Base-by-base conservation (phyloP, 202 grass and related monocot species). In the Zizania palustris region DNA sequence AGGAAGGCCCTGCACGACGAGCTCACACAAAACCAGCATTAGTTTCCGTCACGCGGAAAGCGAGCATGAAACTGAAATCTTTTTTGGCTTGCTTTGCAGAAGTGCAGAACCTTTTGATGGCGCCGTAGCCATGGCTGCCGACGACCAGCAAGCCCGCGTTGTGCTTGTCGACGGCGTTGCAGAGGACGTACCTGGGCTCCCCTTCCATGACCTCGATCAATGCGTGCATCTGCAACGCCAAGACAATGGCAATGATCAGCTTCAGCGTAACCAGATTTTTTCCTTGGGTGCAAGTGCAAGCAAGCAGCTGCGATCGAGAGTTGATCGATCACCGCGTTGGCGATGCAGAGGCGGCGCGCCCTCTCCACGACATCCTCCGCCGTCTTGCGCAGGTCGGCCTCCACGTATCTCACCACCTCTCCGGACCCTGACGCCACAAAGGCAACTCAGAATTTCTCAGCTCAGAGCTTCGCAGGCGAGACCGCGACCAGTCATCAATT, bases 41-140 rank as follows among this genome's bases (percentile, higher is more conserved):
- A 8, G 43, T 1, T 72, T 42, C 22, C 10, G 9, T 28, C 28
- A 28, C 28, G 28, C 12, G 18, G 4, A 41, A 0, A 10, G 5
- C 7, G 15, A 41, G 11, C 16, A 18, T 3, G 12, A 34, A 9
- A 45, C 10, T 45, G 44, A 11, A 45, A 45, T 28, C 9, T 2
- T 48, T 48, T 48, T 12, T 14, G 45, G 3, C 13, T 12, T 48
- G 45, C 12, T 48, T 48, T 4, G 45, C 12, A 7, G 1, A 63
- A 92, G 13, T 4, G 45, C 12, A 7, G 1, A 63, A 92, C 78
- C 88, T 84, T 75, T 88, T 87, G 78, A 93, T 77, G n/a, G 75
- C 85, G 77, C 88, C 88, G 76, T 91, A 91, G 14, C 92, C 92
- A 53, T 94, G 85, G 80, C 83, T 94, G 49, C 92, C 88, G 9